Evolutionary conservation across 2,329 filamentous ascomycete genomes (phyloP).

Genomic region (Orbilia blumenaviensis): DNA sequence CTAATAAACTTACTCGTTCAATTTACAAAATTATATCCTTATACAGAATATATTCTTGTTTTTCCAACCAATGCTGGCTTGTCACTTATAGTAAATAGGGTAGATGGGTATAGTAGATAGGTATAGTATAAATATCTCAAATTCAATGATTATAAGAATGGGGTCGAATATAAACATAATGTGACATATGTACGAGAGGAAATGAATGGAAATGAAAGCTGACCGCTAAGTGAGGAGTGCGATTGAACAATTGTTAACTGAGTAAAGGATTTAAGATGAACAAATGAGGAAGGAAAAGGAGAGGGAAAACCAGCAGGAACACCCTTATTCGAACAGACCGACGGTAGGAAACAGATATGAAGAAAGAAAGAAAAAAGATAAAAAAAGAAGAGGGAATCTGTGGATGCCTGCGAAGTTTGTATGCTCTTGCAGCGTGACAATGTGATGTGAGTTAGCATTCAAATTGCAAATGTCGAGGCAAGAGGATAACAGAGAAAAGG

Average conservation of each 20-base stretch:
- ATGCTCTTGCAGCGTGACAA: background rate
- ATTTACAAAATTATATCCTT: too few relatives aligned
- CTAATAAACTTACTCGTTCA: too few relatives aligned
- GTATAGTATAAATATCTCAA: too few relatives aligned
- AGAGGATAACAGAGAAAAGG: background rate
- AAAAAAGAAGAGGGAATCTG: background rate
- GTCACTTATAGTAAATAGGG: too few relatives aligned
- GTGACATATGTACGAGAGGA: background rate
- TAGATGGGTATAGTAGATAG: too few relatives aligned
- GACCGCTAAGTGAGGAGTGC: conserved; percentile 19
- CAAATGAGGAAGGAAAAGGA: background rate
- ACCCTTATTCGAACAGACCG: conserved; percentile 16
- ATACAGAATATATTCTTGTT: too few relatives aligned
- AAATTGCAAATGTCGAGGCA: background rate
- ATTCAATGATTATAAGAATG: too few relatives aligned
- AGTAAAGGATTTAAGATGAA: too few relatives aligned
- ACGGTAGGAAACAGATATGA: too few relatives aligned
- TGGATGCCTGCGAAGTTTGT: too few relatives aligned
- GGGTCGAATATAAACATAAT: too few relatives aligned
- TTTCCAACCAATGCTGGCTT: too few relatives aligned
- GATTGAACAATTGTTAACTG: background rate
- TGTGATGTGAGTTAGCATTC: background rate
- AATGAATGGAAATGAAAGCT: background rate
- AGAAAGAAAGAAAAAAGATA: background rate
- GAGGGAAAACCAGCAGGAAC: background rate